Base-by-base conservation (phyloP, 2,329 filamentous ascomycete genomes). In the Claviceps maximensis region DNA sequence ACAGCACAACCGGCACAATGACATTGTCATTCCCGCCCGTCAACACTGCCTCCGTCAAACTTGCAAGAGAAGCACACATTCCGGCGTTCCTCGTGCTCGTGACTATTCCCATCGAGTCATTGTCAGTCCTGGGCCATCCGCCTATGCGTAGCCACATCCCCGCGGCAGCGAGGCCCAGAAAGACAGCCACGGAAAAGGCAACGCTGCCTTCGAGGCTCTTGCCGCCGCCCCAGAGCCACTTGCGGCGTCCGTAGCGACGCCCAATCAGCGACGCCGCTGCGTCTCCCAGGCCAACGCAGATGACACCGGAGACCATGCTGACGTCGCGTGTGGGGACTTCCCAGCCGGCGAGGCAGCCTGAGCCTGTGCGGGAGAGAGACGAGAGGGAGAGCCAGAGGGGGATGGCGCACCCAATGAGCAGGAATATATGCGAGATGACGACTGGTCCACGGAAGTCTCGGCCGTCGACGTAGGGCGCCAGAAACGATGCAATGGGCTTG, bases 1-100 rank as follows among this genome's bases (percentile, higher is more conserved):
- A 98, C 56, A 98, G 71, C 50, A 95, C 83, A 54, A 98, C 82
- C 4, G 93, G 93, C 58, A 97, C 91, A 58, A 97, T 84, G 19
- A 98, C 93, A 74, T 98, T 98, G 74, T 98, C 93, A 68, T 98
- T 98, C 31, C 91, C 93, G 2, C 93, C 93, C 15, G 93, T 97
- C 58, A 98, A 72, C 47, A 96, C 91, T 27, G 93, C 90, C 72
- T 98, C 93, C 51, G 93, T 95, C 60, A 96, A 75, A 68, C 90
- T 96, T 29, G 90, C 88, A 54, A 89, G 80, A 44, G 78, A 77
- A 7, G 87, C 89, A 58, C 89, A 94, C 48, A 87, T 63, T 4
- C 75, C 72, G 12, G 85, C 82, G 63, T 91, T 93, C 4, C 82
- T 81, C 58, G 83, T 73, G 42, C 63, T 59, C 7, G 47, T 55